Evolutionary conservation across 2,329 filamentous ascomycete species (phyloP), one percentile per base, ranked within the genome.

Genomic region (Venturiaceae sp.): DNA sequence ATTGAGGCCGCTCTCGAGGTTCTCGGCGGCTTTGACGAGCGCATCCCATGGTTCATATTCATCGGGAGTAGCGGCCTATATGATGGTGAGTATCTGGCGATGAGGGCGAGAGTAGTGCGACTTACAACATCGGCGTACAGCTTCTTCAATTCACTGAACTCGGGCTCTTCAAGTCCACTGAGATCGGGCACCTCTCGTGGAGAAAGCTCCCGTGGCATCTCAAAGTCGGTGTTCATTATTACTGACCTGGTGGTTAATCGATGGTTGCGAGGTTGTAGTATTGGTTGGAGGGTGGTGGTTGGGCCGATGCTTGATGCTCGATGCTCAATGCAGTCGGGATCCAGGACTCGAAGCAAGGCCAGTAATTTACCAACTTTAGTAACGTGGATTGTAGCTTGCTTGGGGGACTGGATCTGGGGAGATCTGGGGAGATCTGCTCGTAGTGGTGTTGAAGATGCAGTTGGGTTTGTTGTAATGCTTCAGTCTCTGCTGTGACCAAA

Each of bases 21-120:
- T 80, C 71, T 96, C 90, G 64, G 87, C 89, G 54, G 86, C 85
- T 66, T 85, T 85, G 64, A 96, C 85, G 59, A 97, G 83, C 72
- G 90, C 92, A 74, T 97, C 92, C 94, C 94, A 99, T 61, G 83
- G 82, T 66, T 96, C 92, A 68, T 96, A 97, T 69, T 90, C 92
- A 72, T 99, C 94, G 13, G 90, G 82, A 64, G 96, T 89, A 60
- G 81, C 80, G 56, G 77, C 65, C 83, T 86, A 65, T 37, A 11
- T 23, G n/a, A 21, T 32, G 28, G 39, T 32, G 55, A 47, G 34
- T 32, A 28, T 36, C 39, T 14, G 16, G 60, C 13, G 55, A 53
- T 54, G 62, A 57, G 39, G 60, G 62, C 58, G 59, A 55, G 56
- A 55, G 64, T 46, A 63, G 61, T 59, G 60, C 30, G 53, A 78